Conservation (phyloP, 2,329 filamentous ascomycete genomes). For the Phialophora verrucosa region DNA sequence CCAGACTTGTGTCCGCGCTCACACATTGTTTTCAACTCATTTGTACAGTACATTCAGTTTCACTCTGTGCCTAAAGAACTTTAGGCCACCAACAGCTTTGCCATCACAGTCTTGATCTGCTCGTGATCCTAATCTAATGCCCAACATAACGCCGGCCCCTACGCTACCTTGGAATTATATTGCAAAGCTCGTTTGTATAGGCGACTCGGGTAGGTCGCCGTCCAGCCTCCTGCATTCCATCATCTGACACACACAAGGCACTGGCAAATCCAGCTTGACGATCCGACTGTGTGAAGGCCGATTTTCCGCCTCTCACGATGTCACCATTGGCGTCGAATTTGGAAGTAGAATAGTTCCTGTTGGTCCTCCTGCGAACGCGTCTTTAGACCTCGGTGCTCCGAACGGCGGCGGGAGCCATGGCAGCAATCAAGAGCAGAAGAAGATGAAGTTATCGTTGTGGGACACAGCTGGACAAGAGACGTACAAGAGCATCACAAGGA, state of each 20-base stretch:
- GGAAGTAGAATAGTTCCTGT: constrained; percentile 91
- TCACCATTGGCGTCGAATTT: constrained; percentile 96
- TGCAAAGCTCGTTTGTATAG: constrained; percentile 96
- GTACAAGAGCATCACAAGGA: constrained; percentile 93
- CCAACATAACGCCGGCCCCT: constrained; percentile 36
- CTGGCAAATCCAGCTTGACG: constrained; percentile 90
- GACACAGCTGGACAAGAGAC: constrained; percentile 97
- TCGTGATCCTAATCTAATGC: constrained; percentile 24
- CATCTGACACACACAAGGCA: constrained; percentile 29
- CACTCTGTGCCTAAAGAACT: not conserved
- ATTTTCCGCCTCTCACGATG: constrained; percentile 92
- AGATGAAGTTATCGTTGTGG: constrained; percentile 70
- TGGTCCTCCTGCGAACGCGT: constrained; percentile 74
- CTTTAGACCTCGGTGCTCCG: constrained; percentile 59
- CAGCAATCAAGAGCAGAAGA: constrained; percentile 37
- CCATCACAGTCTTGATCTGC: not conserved
- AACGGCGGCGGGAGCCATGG: constrained; percentile 19
- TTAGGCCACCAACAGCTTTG: not conserved
- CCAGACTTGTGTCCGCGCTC: constrained; percentile 4
- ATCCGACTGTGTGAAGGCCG: constrained; percentile 96
- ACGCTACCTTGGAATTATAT: constrained; percentile 92
- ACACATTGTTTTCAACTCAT: constrained; percentile 5
- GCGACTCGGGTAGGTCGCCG: constrained; percentile 78
- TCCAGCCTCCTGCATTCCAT: not conserved
- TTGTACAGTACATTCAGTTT: constrained; percentile 2